phyloP scores from a whole-genome alignment of 2,329 filamentous ascomycete species.

The Coniochaeta ligniaria region DNA sequence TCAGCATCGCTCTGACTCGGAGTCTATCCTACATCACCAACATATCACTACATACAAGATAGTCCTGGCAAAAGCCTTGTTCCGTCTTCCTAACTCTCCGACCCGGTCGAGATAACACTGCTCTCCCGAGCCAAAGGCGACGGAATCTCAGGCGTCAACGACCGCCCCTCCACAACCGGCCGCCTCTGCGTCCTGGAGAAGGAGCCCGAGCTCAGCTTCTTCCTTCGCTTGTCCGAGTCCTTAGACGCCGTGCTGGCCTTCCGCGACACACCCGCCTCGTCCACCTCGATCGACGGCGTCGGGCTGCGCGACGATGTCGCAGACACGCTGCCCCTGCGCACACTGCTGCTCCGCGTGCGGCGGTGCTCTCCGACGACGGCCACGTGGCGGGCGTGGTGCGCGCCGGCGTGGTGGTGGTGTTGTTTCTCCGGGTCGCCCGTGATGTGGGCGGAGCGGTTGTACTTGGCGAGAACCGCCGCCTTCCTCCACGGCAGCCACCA shows the following conservation, averaged over 20 bases:
- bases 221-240: conserved; percentile 42
- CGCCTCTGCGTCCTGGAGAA: conserved; percentile 33
- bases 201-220: conserved; percentile 35
- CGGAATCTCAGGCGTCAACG: conserved; percentile 46
- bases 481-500: conserved; percentile 79
- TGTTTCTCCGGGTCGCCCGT: conserved; percentile 16
- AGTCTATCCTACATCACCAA: too few species aligned
- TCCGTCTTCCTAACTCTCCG: not conserved
- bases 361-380: conserved; percentile 38
- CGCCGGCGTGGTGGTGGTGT: not conserved
- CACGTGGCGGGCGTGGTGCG: conserved; percentile 26
- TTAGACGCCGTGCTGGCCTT: conserved; percentile 40
- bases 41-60: too few species aligned
- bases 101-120: conserved; percentile 6
- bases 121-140: conserved; percentile 44
- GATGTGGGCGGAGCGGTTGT: conserved; percentile 5
- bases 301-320: conserved; percentile 38
- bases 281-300: conserved; percentile 39
- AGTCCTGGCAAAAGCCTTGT: too few species aligned
- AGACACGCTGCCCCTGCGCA: conserved; percentile 43
- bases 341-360: conserved; percentile 42
- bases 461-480: conserved; percentile 25
- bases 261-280: conserved; percentile 27
- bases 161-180: conserved; percentile 39
- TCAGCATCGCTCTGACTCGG: too few species aligned